Evolutionary conservation across 805 yeast species (phyloP), one percentile per base, ranked within the genome.

Genomic region (Saccharomyces paradoxus): DNA sequence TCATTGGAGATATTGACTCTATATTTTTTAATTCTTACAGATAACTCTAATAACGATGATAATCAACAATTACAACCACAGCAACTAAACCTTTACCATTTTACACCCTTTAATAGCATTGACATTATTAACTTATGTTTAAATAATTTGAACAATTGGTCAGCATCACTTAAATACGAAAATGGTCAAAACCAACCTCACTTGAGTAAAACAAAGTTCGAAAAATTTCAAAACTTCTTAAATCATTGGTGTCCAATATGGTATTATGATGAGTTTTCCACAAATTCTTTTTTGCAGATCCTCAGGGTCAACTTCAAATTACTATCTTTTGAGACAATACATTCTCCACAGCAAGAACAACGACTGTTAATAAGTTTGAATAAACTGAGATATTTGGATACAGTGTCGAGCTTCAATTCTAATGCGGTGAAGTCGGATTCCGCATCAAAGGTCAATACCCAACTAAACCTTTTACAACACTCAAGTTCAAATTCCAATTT

Each of bases 1-100:
- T 60, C 69, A 3, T 63, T 59, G 32, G 70, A 68, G 50, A 65
- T 69, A 6, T 53, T 69, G 30, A 63, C 67, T 9, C 57, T 66
- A 6, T 69, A 68, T 56, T 67, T 61, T 55, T 54, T 67, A n/a
- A 46, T 65, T 17, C 46, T 66, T 22, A 54, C 63, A 12, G 63
- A 68, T 53, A 37, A 52, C n/a, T 55, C 55, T 28, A 41, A 49
- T 14, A 54, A 53, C 14, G 50, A 55, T 26, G 55, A 57, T 17
- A 49, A 58, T 2, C 47, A 50, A 26, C 31, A 51, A 21, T 50
- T 50, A 30, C 60, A 61, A 48, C 71, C 72, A 13, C 52, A 52
- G 41, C 64, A 63, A 47, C 58, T 66, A 12, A 58, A 60, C 21
- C 50, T 64, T 4, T 37, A 58, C 22, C 67, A 69, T 50, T 53